phyloP scores from a whole-genome alignment of 106 monocot genomes.

The Triglochin maritima region DNA sequence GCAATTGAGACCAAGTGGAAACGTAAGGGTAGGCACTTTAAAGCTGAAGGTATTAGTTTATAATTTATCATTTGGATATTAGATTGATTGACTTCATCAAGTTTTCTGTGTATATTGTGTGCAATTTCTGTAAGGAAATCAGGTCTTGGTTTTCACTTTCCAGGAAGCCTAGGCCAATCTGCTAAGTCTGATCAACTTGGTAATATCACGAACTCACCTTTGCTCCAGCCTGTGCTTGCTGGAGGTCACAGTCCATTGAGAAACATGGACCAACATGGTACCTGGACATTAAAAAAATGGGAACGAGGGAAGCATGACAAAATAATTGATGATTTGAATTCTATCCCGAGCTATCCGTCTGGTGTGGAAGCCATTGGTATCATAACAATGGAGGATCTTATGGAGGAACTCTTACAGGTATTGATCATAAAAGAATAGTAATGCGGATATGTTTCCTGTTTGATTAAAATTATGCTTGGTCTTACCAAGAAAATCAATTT shows the following conservation, averaged over 20 bases:
- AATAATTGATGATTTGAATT: conserved; percentile 74
- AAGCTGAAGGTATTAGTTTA: conserved; percentile 21
- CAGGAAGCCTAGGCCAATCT: conserved; percentile 36
- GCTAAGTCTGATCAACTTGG: conserved; percentile 31
- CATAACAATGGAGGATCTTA: conserved; percentile 99
- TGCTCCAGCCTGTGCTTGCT: conserved; percentile 15
- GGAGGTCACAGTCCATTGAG: conserved; percentile 33
- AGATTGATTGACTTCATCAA: neutral
- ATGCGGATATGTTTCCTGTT: neutral
- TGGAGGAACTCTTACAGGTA: conserved; percentile 98
- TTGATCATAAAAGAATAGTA: neutral
- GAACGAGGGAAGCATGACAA: conserved; percentile 55
- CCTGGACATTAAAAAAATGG: conserved; percentile 40
- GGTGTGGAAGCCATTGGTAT: conserved; percentile 94
- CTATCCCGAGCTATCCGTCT: conserved; percentile 70
- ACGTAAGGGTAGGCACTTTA: conserved; percentile 8
- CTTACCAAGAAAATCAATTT: too few species aligned
- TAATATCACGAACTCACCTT: conserved; percentile 18
- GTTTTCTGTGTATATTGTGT: neutral
- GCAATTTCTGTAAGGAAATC: too few species aligned
- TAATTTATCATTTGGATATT: neutral
- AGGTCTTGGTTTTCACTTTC: conserved; percentile 12
- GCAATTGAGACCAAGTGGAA: conserved; percentile 17
- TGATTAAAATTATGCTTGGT: too few species aligned
- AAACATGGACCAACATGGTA: conserved; percentile 39